Evolutionary conservation across 768 basidiomycete species (phyloP), one percentile per base, ranked within the genome.

Genomic region (Russula olivacea): DNA sequence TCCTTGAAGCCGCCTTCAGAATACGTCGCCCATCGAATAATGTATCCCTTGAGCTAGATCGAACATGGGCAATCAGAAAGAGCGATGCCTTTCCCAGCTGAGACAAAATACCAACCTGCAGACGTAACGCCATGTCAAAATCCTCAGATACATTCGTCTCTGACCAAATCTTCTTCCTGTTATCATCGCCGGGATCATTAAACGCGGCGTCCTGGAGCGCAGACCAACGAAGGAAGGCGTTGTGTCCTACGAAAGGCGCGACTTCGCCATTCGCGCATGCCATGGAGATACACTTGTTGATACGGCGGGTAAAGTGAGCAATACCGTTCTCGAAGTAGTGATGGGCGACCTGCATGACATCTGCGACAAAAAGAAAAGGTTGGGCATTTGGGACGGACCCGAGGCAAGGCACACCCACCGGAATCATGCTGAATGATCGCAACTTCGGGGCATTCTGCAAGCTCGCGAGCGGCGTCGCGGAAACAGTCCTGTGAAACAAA

Each of bases 301-400:
- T 91, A 41, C 91, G 82, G 23, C 85, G 83, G 1, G 93, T 94
- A 75, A 96, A 95, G 73, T 87, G 86, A 14, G 93, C 84, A 64
- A 95, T 87, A 19, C 89, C 91, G 68, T 93, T 93, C 72, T 96
- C 93, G 69, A 95, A 94, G 75, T 89, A 94, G 73, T 93, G 87
- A 72, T 88, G 78, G 0, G 87, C 91, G 59, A 93, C 91, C 73
- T 94, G 90, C 87, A 93, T 91, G 68, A 94, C 91, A 68, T 91
- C 89, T 83, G 61, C 21, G 3, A 4, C 5, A 21, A 55, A 21
- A 45, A 9, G 28, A 23, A 23, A 6, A 5, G 38, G 14, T 17
- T 30, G n/a, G 15, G 55, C 48, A 47, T 14, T 40, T 15, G n/a
- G 19, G 14, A 5, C 17, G 17, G 15, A 1, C n/a, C 14, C 7